Evolutionary conservation across 257 asterid species (phyloP), one percentile per base, ranked within the genome.

Genomic region (Haberlea rhodopensis): DNA sequence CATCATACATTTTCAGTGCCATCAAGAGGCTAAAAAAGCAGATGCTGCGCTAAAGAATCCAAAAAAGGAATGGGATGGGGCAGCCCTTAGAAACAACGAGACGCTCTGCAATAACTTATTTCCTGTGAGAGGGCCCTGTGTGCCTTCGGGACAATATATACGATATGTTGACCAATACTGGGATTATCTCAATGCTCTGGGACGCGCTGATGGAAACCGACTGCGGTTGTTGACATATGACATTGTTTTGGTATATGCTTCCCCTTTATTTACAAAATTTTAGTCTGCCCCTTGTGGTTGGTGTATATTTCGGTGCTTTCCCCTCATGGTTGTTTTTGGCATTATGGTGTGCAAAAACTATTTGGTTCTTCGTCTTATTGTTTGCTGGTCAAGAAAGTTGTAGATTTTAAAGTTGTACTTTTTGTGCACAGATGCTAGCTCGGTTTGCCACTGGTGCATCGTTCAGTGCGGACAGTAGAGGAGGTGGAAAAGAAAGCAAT

Each of bases 51-150:
- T 86, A 9, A 94, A 56, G 76, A 84, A 46, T 60, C 99, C 99
- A 0, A 94, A 94, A 78, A 94, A 86, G 84, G 99, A 94, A 72
- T 94, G 99, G 99, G 99, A 94, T 77, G 99, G 99, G 13, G 99
- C 99, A 13, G 92, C 99, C 66, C 91, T 94, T 23, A 86, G 99
- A 73, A 94, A 94, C 78, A 94, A 83, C 13, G 97, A 82, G 80
- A 94, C 99, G 1, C 89, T 94, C 18, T 94, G 97, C 79, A 94
- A 94, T 67, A 94, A 94, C 68, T 75, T 94, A 51, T 94, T 90
- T 60, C 99, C 99, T 28, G 25, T 90, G 64, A 84, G 95, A 79
- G 97, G 87, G 21, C 87, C 96, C 31, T 83, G 92, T 19, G 95
- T 94, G 65, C 99, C 95, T 16, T 57, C 81, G 70, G 87, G 89